A percentile compares a stretch with the other conserved stretches of the same genome.
Conservation (phyloP, 2,329 filamentous ascomycete genomes). For the Xylariaceae sp. region DNA sequence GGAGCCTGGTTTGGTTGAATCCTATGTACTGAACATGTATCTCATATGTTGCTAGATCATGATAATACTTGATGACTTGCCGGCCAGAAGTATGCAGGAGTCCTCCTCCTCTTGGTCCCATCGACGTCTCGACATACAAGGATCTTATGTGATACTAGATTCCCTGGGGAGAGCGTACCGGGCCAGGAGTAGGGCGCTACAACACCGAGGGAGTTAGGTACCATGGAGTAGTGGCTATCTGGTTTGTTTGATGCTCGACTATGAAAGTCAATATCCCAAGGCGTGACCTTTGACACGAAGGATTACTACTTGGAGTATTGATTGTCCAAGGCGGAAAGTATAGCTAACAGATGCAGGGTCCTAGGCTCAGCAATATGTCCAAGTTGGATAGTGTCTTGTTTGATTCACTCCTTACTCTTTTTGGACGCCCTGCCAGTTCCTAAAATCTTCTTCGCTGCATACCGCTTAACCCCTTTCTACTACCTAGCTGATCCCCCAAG, state of each 20-base stretch:
- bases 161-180: conserved; percentile 26
- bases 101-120: conserved; percentile 11
- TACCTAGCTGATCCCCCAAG: conserved; percentile 22
- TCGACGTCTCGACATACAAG: conserved; percentile 20
- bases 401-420: conserved; percentile 21
- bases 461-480: conserved; percentile 14
- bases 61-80: conserved; percentile 21
- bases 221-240: neutral
- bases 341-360: conserved; percentile 5
- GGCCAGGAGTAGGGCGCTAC: conserved; percentile 33
- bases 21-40: conserved; percentile 25
- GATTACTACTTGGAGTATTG: conserved; percentile 26
- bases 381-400: conserved; percentile 17
- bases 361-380: neutral
- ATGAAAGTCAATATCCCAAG: neutral
- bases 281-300: neutral
- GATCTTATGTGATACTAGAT: conserved; percentile 35
- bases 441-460: conserved; percentile 10
- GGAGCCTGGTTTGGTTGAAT: conserved; percentile 16
- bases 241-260: conserved; percentile 20
- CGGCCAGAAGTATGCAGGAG: conserved; percentile 23
- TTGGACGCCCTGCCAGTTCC: conserved; percentile 27
- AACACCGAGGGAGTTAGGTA: conserved; percentile 30
- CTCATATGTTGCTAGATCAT: conserved; percentile 14
- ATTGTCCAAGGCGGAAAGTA: conserved; percentile 33